phyloP scores from a whole-genome alignment of 2,329 filamentous ascomycete genomes.

The Magnaporthiopsis poae region DNA sequence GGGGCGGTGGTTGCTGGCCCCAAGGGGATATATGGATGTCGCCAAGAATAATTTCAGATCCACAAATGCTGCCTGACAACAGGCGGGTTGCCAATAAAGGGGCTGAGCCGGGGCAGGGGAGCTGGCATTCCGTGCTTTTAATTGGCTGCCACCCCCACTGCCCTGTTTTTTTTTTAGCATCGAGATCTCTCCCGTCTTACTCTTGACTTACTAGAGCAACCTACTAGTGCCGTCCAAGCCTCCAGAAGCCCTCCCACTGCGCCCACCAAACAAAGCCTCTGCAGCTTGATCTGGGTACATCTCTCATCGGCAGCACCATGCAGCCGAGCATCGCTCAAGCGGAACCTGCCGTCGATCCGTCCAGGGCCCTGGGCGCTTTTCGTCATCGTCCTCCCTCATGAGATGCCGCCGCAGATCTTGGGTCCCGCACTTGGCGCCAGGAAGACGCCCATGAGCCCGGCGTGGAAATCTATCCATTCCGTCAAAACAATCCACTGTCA shows the following conservation, averaged over 20 bases:
- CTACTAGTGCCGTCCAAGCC: too few species aligned
- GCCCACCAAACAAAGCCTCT: background rate
- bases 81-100: too few species aligned
- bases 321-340: too few species aligned
- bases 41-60: background rate
- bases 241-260: background rate
- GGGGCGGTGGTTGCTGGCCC: too few species aligned
- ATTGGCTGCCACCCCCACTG: background rate
- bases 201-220: too few species aligned
- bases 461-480: background rate
- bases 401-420: too few species aligned
- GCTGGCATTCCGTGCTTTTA: too few species aligned
- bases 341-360: background rate
- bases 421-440: too few species aligned
- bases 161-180: background rate
- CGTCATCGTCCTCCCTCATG: background rate
- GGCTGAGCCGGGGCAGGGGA: too few species aligned
- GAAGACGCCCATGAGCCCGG: background rate
- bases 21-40: too few species aligned
- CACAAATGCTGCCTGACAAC: background rate
- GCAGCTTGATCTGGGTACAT: background rate
- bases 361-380: too few species aligned
- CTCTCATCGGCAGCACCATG: background rate
- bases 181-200: too few species aligned
- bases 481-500: background rate